Evolutionary conservation across 495 filamentous ascomycete genomes (phyloP), one percentile per base, ranked within the genome.

Genomic region (Friedmanniomyces simplex): DNA sequence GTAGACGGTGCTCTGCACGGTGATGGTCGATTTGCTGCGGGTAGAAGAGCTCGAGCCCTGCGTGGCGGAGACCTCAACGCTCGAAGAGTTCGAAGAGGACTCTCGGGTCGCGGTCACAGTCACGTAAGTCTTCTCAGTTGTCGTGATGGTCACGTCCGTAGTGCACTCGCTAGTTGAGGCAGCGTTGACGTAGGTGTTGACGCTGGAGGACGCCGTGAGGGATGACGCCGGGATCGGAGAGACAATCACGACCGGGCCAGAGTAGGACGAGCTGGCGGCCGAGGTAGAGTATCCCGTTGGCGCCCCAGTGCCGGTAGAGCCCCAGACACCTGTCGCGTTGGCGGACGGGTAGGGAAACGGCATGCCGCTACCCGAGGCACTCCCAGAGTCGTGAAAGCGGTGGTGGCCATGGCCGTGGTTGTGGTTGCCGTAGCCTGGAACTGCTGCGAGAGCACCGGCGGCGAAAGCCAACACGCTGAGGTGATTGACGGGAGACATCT

Each of bases 401-500:
- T 58, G 12, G 41, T 61, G 55, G 32, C 11, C 25, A 50, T 63
- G 46, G n/a, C 14, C 25, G 34, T 58, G 55, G n/a, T 26, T 18
- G 21, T 43, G 28, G 28, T 32, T 16, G 2, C 47, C 13, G 22
- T 50, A 52, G 55, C 22, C 37, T 1, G 60, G 60, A 24, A 58
- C 26, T 26, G 61, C 26, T 26, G 61, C 61, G 24, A 60, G 49
- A 21, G 53, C 61, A 39, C 46, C 41, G 10, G 54, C 48, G 16
- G 61, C 61, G 28, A 64, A 58, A 13, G 57, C 57, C 46, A 64
- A 41, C 24, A 64, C 49, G 54, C 47, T 50, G 39, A 60, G 21
- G 25, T 48, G 51, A 42, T 16, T 60, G 58, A 58, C 28, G n/a
- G 61, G 61, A 49, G 61, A 54, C 61, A 64, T 64, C 28, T 12